A percentile compares a stretch with the other conserved stretches of the same genome.
These are phyloP conservation scores for Periconia sp. DNA, from an alignment of 2,329 filamentous ascomycete species.

Conservation along the genomic window DNA sequence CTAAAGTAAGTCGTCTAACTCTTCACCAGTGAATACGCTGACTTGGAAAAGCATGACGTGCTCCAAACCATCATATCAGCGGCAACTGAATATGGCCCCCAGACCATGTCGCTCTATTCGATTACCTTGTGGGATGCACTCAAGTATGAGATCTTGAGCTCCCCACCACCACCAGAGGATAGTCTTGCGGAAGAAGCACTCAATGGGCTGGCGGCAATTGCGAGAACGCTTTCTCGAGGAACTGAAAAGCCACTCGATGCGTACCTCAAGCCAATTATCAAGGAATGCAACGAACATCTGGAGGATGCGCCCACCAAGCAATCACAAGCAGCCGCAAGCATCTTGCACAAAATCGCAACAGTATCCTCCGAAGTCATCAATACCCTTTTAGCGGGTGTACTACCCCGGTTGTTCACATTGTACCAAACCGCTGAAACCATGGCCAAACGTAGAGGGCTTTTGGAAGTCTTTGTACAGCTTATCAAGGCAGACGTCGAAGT, in stretches of 20 bases:
- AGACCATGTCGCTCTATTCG: conserved; percentile 63
- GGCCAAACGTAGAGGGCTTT: conserved; percentile 62
- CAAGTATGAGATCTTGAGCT: conserved; percentile 69
- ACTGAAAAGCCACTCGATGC: conserved; percentile 51
- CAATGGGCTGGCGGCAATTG: conserved; percentile 57
- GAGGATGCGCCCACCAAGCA: conserved; percentile 70
- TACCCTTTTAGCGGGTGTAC: conserved; percentile 56
- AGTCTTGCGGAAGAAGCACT: conserved; percentile 64
- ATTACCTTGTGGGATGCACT: conserved; percentile 68
- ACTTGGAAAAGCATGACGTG: conserved; percentile 57
- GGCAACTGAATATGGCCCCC: conserved; percentile 59
- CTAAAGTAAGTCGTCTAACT: conserved; percentile 53
- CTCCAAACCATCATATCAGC: conserved; percentile 64
- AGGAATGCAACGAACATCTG: conserved; percentile 69
- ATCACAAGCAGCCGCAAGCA: conserved; percentile 64
- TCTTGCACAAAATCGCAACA: conserved; percentile 59
- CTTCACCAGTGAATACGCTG: neutral
- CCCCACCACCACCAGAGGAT: conserved; percentile 57
- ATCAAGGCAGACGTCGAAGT: conserved; percentile 60
- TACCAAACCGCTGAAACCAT: conserved; percentile 65
- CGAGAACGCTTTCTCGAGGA: conserved; percentile 55
- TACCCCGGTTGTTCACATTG: conserved; percentile 60
- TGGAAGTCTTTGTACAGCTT: conserved; percentile 62
- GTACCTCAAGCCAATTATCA: conserved; percentile 63
- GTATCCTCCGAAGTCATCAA: conserved; percentile 59